Evolutionary conservation across 176 grass and related monocot species (phyloP), one percentile per base, ranked within the genome.

Genomic region (Panicum miliaceum): DNA sequence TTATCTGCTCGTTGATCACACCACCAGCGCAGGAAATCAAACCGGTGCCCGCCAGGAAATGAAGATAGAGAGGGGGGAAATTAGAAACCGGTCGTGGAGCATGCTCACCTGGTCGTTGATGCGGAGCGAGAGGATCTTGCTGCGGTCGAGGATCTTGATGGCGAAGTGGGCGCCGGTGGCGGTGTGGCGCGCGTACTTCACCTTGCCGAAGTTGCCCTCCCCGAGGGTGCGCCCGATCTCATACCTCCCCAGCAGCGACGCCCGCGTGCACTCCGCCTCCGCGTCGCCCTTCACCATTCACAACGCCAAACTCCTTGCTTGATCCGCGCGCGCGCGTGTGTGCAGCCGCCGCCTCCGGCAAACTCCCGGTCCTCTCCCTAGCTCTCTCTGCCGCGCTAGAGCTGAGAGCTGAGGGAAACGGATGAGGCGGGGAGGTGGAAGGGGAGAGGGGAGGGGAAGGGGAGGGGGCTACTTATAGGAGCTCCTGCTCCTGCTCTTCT

Each of bases 131-230:
- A 93, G 81, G 64, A 96, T 83, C 83, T 90, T 92, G 75, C 34
- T 76, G 58, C 94, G 94, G 81, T 96, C 94, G 77, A 96, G 94
- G 73, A 96, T 89, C 68, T 96, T 96, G 73, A 96, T 58, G 86
- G 94, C 94, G 77, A 78, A 93, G 73, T 88, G 71, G 27, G 68
- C 64, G 67, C 91, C 89, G 34, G 86, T 88, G 56, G 53, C 79
- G 48, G 54, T 11, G 84, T 91, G 78, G 23, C 81, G 84, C 32
- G 94, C 94, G 91, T 93, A 81, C 86, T 93, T 96, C 12, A 96
- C 94, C 86, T 96, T 96, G 34, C 86, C 94, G 77, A 96, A 96
- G 89, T 90, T 96, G n/a, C 94, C 94, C 38, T 93, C 94, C 6
- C 94, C 94, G 38, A 96, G 84, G 73, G 86, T 91, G 12, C 62